Evolutionary conservation across 2,329 filamentous ascomycete genomes (phyloP).

Genomic region (Curvularia sp.): DNA sequence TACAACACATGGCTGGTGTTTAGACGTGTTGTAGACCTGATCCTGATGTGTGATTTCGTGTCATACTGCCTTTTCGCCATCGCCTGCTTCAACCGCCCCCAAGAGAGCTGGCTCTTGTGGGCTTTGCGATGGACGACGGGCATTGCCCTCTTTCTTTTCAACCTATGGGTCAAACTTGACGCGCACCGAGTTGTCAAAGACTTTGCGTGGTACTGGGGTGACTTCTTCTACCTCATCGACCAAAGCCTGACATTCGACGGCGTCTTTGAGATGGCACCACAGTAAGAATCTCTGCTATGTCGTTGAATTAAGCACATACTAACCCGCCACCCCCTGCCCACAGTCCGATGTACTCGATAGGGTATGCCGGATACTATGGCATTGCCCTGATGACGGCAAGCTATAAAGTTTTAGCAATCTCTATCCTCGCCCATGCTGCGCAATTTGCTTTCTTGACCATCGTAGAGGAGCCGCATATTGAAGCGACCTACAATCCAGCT

Average conservation of each 20-base stretch:
- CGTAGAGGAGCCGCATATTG: slow-evolving; percentile 97
- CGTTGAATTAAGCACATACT: slow-evolving; percentile 8
- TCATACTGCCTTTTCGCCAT: slow-evolving; percentile 97
- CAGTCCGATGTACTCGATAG: slow-evolving; percentile 51
- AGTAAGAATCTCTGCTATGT: slow-evolving; percentile 19
- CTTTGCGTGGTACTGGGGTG: slow-evolving; percentile 99
- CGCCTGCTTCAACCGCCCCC: slow-evolving; percentile 80
- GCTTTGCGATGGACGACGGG: slow-evolving; percentile 79
- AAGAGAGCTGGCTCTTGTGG: slow-evolving; percentile 74
- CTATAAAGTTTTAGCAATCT: slow-evolving; percentile 97
- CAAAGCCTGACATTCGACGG: slow-evolving; percentile 98
- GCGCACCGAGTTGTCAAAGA: slow-evolving; percentile 98
- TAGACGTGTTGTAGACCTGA: slow-evolving; percentile 91
- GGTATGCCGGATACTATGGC: slow-evolving; percentile 96
- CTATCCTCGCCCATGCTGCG: slow-evolving; percentile 89
- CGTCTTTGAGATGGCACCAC: slow-evolving; percentile 98
- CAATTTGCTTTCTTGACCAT: slow-evolving; percentile 92
- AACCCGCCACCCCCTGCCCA: slow-evolving; percentile 5
- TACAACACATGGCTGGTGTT: slow-evolving; percentile 99
- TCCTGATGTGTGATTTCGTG: slow-evolving; percentile 98
- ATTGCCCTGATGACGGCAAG: slow-evolving; percentile 98
- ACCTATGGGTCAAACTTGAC: slow-evolving; percentile 98
- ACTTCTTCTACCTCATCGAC: slow-evolving; percentile 98
- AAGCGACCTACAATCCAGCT: slow-evolving; percentile 94
- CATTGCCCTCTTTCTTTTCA: slow-evolving; percentile 84